Evolutionary conservation across 306 rosid genomes (phyloP).

Genomic region (Vachellia collinsii): DNA sequence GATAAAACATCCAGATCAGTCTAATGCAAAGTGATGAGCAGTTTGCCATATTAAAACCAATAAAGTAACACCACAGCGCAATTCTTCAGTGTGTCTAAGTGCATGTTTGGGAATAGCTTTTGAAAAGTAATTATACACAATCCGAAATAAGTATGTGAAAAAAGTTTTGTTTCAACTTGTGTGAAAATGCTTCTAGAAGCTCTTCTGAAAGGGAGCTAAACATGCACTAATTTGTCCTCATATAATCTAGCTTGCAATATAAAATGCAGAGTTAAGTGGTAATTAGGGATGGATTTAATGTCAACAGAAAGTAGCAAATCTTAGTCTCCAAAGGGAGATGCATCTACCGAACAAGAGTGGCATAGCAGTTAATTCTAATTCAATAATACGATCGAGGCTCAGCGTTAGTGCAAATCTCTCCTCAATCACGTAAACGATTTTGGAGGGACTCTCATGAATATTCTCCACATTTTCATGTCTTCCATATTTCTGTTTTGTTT

Average conservation of each 20-base stretch:
- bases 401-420: no score
- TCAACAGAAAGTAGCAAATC: not conserved
- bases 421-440: no score
- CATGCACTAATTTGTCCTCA: not conserved
- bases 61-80: not conserved
- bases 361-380: no score
- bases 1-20: not conserved
- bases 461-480: not conserved
- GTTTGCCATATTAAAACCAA: not conserved
- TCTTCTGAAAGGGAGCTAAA: no score
- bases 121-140: no score
- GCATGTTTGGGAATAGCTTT: no score
- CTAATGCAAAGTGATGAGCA: not conserved
- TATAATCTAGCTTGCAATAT: not conserved
- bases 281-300: not conserved
- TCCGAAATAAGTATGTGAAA: no score
- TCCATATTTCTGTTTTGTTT: not conserved
- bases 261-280: not conserved
- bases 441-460: not conserved
- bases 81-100: not conserved
- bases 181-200: no score
- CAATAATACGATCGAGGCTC: no score
- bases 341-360: no score
- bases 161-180: no score
- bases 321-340: not conserved